Evolutionary conservation across 164 flowering plant species (phyloP), one percentile per base, ranked within the genome.

Genomic region (Chimonanthus praecox): DNA sequence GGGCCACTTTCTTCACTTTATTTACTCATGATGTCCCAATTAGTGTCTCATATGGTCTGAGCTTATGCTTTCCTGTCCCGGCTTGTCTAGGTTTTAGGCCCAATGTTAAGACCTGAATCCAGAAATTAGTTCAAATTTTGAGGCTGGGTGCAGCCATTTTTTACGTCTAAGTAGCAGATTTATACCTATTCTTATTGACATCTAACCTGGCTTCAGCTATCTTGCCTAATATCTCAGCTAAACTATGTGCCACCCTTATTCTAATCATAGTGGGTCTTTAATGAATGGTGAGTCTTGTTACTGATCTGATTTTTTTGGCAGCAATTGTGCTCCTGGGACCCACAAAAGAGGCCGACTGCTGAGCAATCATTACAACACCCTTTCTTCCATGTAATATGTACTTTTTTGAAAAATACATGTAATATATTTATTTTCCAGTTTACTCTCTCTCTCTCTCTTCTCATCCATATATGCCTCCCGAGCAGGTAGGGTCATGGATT

Each of bases 271-370:
- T 13, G 2, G 16, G 16, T 54, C 5, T 33, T 33, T 33, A 33
- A 33, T 33, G 33, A 33, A 33, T 33, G 0, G 33, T 33, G 33
- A 33, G 60, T 54, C 16, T 54, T 4, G 60, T 13, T n/a, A 11
- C 2, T 54, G n/a, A 54, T 54, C 16, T 54, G 16, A 54, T 8
- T 66, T 20, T 9, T 5, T 67, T 11, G 4, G 20, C 71, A 92
- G 97, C 84, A 78, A 83, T 85, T 90, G 16, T 90, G 88, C 78
- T 86, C 90, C 10, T 92, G 97, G 97, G 89, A 92, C 76, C 94
- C 97, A 71, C 78, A 66, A 45, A 88, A 78, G 76, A 85, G 97
- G 80, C 97, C 94, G 70, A 88, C 92, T 69, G 97, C 97, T 2
- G 94, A 89, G 50, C 88, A 88, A 67, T 74, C 93, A 69, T 81